These are phyloP conservation scores for Cicer bijugum DNA, from an alignment of 306 rosid genomes.

Conservation along the genomic window DNA sequence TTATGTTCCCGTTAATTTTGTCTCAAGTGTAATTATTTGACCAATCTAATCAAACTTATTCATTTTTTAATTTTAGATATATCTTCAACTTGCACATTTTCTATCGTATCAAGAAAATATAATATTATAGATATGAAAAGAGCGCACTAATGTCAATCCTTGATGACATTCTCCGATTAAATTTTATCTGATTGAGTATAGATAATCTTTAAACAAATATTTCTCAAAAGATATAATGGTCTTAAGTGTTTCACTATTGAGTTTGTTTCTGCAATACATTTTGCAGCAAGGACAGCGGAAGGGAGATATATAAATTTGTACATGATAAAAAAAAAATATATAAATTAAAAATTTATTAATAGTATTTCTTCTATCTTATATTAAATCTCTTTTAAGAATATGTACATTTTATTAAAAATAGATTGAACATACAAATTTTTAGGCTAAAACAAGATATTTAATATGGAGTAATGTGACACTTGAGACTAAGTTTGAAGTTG, in stretches of 20 bases:
- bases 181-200: not conserved
- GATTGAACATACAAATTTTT: too few relatives aligned
- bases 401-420: too few relatives aligned
- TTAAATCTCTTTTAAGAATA: too few relatives aligned
- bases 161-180: not conserved
- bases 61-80: constrained; percentile 8
- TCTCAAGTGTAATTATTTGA: not conserved
- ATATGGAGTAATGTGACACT: too few relatives aligned
- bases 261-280: not conserved
- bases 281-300: not conserved
- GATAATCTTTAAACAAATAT: not conserved
- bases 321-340: too few relatives aligned
- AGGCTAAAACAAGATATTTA: too few relatives aligned
- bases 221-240: not conserved
- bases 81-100: not conserved
- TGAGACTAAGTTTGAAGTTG: too few relatives aligned
- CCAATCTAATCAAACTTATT: constrained; percentile 18
- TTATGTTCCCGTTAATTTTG: constrained; percentile 9
- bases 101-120: constrained; percentile 34
- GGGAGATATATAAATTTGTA: not conserved
- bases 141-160: constrained; percentile 35
- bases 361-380: too few relatives aligned
- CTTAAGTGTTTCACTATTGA: not conserved
- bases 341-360: too few relatives aligned
- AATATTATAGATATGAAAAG: not conserved